Evolutionary conservation across 73 alveolate genomes (phyloP).

Genomic region (Effrenium voratum): DNA sequence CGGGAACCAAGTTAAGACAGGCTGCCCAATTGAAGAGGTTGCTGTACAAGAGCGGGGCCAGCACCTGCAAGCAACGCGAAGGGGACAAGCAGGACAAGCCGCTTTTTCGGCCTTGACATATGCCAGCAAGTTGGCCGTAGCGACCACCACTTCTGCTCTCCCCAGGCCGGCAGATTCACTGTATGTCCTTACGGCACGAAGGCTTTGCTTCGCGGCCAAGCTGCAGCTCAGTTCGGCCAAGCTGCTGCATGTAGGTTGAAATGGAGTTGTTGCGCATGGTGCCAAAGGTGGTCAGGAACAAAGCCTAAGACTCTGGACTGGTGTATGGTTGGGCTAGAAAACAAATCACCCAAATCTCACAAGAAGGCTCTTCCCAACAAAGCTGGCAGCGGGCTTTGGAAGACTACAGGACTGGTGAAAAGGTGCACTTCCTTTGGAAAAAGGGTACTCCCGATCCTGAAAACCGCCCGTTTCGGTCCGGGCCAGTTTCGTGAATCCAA

Average conservation of each 20-base stretch:
- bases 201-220: neutral
- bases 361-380: too few relatives aligned
- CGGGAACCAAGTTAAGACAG: too few relatives aligned
- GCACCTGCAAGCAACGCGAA: neutral
- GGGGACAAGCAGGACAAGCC: too few relatives aligned
- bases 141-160: conserved; percentile 46
- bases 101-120: conserved; percentile 26
- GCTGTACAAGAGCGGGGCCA: conserved; percentile 55
- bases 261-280: conserved; percentile 20
- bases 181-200: conserved; percentile 3
- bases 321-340: too few relatives aligned
- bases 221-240: neutral
- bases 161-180: conserved; percentile 30
- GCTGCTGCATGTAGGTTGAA: conserved; percentile 27
- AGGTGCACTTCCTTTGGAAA: too few relatives aligned
- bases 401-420: too few relatives aligned
- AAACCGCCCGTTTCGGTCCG: too few relatives aligned
- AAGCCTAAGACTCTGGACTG: neutral
- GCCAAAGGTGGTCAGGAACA: conserved; percentile 44
- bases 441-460: too few relatives aligned
- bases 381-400: too few relatives aligned
- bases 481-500: too few relatives aligned
- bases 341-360: too few relatives aligned
- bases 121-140: conserved; percentile 63
- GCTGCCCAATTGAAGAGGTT: conserved; percentile 57